Evolutionary conservation across 2,329 filamentous ascomycete species (phyloP), one percentile per base, ranked within the genome.

Genomic region (Pezicula carpinea): DNA sequence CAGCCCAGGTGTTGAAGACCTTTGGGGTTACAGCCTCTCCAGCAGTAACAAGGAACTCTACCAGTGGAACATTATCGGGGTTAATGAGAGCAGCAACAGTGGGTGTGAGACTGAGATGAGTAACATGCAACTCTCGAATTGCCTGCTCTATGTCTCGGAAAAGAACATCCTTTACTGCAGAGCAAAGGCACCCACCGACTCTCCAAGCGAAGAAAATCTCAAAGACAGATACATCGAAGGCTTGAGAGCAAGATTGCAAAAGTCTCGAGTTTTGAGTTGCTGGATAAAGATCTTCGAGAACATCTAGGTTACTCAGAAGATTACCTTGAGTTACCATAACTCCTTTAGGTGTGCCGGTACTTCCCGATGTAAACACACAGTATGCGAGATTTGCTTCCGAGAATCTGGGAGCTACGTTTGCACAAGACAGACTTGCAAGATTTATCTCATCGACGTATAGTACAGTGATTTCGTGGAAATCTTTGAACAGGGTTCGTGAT

Each of bases 141-240:
- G 81, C 73, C 17, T 69, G 64, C 62, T 90, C 87, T 7, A 95
- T 69, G 56, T 95, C 82, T 33, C 73, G 74, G 57, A 92, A 89
- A 0, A 95, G 67, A 2, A 80, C 76, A 56, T 93, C 86, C 55
- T 91, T 90, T 0, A 73, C 77, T 0, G 82, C 85, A 2, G 86
- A 80, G 60, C 87, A 95, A 11, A 96, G 71, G 50, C 84, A 86
- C 71, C 92, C 88, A 4, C 89, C 89, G 29, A 76, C 75, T 39
- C 79, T 77, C 85, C 89, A 95, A 0, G 89, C 74, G 57, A 89
- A 95, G 63, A 95, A 92, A 13, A 95, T 91, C 59, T 95, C 90
- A 61, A 95, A 95, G 0, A 95, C 86, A 0, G 89, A 95, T 2
- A 95, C 83, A 59, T 95, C 88, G 60, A 95, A 95, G 0, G 85